phyloP scores from a whole-genome alignment of 2,329 filamentous ascomycete species.

The Rhinocladiella mackenziei region DNA sequence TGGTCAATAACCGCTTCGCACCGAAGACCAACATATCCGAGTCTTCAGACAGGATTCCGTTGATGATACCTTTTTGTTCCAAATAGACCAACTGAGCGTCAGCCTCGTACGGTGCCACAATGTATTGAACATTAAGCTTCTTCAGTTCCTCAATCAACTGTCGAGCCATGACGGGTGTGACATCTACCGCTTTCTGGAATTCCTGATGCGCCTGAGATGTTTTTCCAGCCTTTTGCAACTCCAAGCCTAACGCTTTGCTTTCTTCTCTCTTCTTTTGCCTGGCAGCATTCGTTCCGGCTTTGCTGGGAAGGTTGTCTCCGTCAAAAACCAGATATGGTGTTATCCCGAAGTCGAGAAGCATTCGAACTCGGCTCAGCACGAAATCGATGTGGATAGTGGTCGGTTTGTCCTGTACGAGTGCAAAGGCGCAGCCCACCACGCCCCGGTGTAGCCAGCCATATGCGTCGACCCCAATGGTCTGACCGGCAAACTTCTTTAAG shows the following conservation, averaged over 20 bases:
- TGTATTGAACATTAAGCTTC: conserved; percentile 70
- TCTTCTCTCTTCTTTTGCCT: conserved; percentile 72
- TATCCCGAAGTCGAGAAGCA: conserved; percentile 89
- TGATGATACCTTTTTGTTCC: conserved; percentile 76
- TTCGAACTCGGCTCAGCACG: conserved; percentile 81
- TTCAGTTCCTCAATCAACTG: conserved; percentile 89
- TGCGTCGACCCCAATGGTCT: conserved; percentile 89
- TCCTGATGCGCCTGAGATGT: conserved; percentile 74
- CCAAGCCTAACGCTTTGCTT: conserved; percentile 69
- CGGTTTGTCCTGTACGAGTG: conserved; percentile 81
- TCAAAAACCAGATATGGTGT: conserved; percentile 96
- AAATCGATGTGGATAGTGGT: conserved; percentile 91
- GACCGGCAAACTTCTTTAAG: conserved; percentile 79
- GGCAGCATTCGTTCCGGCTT: conserved; percentile 77
- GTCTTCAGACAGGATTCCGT: conserved; percentile 90
- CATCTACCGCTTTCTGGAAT: conserved; percentile 90
- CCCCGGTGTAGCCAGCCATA: conserved; percentile 98
- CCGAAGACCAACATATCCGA: conserved; percentile 95
- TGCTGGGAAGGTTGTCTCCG: conserved; percentile 90
- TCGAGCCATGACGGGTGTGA: conserved; percentile 93
- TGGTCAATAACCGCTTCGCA: conserved; percentile 83
- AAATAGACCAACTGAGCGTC: conserved; percentile 96
- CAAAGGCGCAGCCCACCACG: conserved; percentile 82
- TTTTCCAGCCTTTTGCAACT: conserved; percentile 77
- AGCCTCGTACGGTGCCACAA: conserved; percentile 95